phyloP scores from a whole-genome alignment of 2,329 filamentous ascomycete genomes.

The Pseudogymnoascus sp. region DNA sequence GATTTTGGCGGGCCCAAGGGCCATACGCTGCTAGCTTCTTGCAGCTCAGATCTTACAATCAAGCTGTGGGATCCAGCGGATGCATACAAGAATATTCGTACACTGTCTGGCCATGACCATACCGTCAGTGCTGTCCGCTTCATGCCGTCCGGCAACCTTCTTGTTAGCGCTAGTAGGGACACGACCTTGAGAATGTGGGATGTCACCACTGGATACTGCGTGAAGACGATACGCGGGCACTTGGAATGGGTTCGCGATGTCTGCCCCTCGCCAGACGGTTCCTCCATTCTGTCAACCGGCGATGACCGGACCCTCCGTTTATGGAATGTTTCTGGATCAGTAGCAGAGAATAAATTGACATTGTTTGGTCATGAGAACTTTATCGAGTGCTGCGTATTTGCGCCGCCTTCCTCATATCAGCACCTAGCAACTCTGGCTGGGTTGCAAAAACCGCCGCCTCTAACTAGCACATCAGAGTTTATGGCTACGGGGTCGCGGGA shows the following conservation, averaged over 20 bases:
- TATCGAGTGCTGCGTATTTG: slow-evolving; percentile 79
- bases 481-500: slow-evolving; percentile 83
- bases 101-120: slow-evolving; percentile 84
- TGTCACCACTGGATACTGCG: slow-evolving; percentile 82
- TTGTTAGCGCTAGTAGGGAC: slow-evolving; percentile 80
- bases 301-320: slow-evolving; percentile 73
- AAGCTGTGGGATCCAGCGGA: slow-evolving; percentile 90
- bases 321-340: slow-evolving; percentile 73
- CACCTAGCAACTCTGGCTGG: slow-evolving; percentile 70
- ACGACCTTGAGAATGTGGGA: slow-evolving; percentile 85
- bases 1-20: slow-evolving; percentile 83
- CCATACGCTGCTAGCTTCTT: slow-evolving; percentile 60
- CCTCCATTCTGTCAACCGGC: slow-evolving; percentile 72
- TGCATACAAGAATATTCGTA: slow-evolving; percentile 92
- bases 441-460: slow-evolving; percentile 69
- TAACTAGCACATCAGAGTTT: slow-evolving; percentile 72
- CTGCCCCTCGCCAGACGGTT: slow-evolving; percentile 66
- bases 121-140: slow-evolving; percentile 84
- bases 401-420: slow-evolving; percentile 69
- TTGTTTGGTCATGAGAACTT: slow-evolving; percentile 81
- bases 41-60: slow-evolving; percentile 79
- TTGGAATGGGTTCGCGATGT: slow-evolving; percentile 85
- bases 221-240: slow-evolving; percentile 79
- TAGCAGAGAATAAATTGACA: slow-evolving; percentile 53
- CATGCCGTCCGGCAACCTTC: slow-evolving; percentile 74